phyloP scores from a whole-genome alignment of 2,329 filamentous ascomycete species.

The Elsinoe arachidis region DNA sequence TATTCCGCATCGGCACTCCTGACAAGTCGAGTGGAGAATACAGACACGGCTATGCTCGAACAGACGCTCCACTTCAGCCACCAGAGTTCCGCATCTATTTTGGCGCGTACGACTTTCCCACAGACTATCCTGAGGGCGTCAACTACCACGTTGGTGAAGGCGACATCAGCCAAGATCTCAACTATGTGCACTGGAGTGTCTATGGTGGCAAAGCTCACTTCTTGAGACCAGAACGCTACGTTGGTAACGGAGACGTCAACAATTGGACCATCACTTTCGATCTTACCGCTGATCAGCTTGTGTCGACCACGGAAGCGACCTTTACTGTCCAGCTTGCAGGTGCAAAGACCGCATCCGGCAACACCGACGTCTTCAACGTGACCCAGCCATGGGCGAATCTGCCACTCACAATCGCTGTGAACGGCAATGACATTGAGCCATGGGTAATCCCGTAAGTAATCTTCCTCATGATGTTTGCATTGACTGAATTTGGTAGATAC shows the following conservation, averaged over 20 bases:
- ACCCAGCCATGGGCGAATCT: conserved; percentile 47
- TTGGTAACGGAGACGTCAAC: conserved; percentile 39
- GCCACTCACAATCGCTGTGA: conserved; percentile 43
- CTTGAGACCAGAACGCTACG: conserved; percentile 35
- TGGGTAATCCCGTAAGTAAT: conserved; percentile 49
- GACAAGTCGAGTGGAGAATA: conserved; percentile 55
- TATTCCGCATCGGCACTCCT: conserved; percentile 55
- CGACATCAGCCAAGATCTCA: conserved; percentile 43
- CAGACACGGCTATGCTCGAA: conserved; percentile 45
- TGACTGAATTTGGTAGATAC: conserved; percentile 31
- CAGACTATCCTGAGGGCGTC: conserved; percentile 52
- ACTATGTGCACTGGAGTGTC: conserved; percentile 59
- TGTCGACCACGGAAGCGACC: conserved; percentile 39
- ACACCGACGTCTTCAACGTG: conserved; percentile 51
- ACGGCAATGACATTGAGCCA: conserved; percentile 37
- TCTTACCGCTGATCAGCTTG: conserved; percentile 35
- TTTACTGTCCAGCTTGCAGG: conserved; percentile 56
- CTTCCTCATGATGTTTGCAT: neutral
- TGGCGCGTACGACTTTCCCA: conserved; percentile 50
- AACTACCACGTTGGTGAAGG: conserved; percentile 49
- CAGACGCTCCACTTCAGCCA: conserved; percentile 44
- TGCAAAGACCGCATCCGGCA: conserved; percentile 54
- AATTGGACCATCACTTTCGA: conserved; percentile 54
- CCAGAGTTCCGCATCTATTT: conserved; percentile 56
- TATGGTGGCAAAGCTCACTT: conserved; percentile 50